Percentiles rank a stretch among this genome's conserved stretches.
phyloP scores from a whole-genome alignment of 2,329 filamentous ascomycete species.

The Sordariomycetes sp. region DNA sequence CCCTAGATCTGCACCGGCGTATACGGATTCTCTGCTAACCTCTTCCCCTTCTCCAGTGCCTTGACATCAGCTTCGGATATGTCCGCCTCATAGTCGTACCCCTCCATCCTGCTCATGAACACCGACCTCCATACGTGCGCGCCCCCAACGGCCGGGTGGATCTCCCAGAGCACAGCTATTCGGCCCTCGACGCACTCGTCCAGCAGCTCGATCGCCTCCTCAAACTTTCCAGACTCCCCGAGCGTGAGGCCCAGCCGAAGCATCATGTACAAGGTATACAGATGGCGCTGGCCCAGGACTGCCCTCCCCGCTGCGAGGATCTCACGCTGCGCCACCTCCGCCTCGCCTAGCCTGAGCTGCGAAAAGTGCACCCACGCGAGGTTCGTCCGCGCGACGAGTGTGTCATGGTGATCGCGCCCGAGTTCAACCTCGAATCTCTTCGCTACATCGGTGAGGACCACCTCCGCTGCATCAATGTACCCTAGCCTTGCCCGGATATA shows the following conservation, averaged over 20 bases:
- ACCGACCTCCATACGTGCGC: neutral
- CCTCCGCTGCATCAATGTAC: neutral
- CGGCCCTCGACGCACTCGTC: neutral
- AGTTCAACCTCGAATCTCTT: conserved; percentile 1
- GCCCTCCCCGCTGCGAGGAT: conserved; percentile 9
- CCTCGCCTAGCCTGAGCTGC: conserved; percentile 18
- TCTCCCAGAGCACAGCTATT: neutral
- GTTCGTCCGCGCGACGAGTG: conserved; percentile 3
- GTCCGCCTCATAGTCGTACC: neutral
- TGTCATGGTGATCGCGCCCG: neutral
- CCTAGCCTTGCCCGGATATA: neutral
- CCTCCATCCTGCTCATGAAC: neutral
- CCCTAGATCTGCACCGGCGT: neutral
- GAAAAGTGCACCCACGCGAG: conserved; percentile 7
- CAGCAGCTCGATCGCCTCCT: neutral
- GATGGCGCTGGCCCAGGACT: neutral
- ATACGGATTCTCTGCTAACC: neutral
- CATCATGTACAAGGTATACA: neutral
- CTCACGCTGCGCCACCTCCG: conserved; percentile 14
- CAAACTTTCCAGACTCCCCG: neutral
- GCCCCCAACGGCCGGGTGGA: neutral
- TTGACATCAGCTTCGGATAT: neutral
- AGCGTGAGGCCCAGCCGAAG: neutral
- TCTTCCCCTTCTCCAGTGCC: neutral
- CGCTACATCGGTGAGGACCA: neutral